phyloP scores from a whole-genome alignment of 2,329 filamentous ascomycete species.

The Aspergillus neoniger region DNA sequence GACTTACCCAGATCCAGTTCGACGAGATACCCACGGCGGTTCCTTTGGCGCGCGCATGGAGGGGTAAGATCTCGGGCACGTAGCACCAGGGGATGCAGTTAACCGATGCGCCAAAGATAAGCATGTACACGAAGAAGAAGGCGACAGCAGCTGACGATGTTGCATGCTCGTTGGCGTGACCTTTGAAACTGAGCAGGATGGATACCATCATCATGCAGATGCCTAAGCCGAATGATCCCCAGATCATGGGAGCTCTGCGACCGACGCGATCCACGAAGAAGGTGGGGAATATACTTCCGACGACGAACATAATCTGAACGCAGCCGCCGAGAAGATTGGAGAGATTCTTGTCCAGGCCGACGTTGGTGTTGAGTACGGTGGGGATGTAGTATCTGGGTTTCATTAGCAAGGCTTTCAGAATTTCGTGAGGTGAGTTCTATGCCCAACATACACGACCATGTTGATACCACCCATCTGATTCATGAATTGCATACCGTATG shows the following conservation, averaged over 20 bases:
- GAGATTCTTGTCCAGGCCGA: conserved; percentile 26
- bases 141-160: conserved; percentile 51
- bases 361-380: conserved; percentile 26
- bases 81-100: conserved; percentile 56
- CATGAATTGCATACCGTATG: conserved; percentile 52
- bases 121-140: conserved; percentile 52
- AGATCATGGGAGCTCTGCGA: conserved; percentile 38
- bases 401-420: neutral
- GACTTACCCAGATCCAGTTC: conserved; percentile 48
- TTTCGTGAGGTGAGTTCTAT: neutral
- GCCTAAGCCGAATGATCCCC: conserved; percentile 34
- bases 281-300: conserved; percentile 47
- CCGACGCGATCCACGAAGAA: conserved; percentile 49
- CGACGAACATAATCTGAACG: conserved; percentile 31
- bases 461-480: conserved; percentile 56
- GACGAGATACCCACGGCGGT: conserved; percentile 43
- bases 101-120: conserved; percentile 46
- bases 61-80: conserved; percentile 53
- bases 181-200: conserved; percentile 45
- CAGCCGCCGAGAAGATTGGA: conserved; percentile 29
- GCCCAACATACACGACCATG: conserved; percentile 36
- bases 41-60: conserved; percentile 53
- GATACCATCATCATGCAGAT: conserved; percentile 43
- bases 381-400: conserved; percentile 21
- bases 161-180: conserved; percentile 32